Conservation (phyloP, 345 rosid genomes). For the Sonneratia caseolaris region DNA sequence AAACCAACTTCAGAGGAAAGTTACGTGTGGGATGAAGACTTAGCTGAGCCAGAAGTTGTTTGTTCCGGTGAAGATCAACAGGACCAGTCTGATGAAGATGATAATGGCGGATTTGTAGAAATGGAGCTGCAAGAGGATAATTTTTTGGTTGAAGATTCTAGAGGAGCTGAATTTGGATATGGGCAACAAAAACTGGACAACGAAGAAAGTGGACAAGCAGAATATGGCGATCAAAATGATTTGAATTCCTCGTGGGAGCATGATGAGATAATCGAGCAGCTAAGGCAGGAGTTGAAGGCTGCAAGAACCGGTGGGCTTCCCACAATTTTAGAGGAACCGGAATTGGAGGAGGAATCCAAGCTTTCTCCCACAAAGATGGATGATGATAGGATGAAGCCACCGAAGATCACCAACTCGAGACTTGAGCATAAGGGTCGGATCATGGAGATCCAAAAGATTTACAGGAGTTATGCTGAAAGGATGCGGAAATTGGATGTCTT, state of each 20-base stretch:
- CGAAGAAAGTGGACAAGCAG: not conserved
- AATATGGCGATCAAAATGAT: conserved; percentile 12
- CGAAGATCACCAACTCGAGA: conserved; percentile 44
- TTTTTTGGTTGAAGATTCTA: conserved; percentile 5
- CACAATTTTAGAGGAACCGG: conserved; percentile 70
- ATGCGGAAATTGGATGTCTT: conserved; percentile 71
- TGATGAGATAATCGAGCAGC: conserved; percentile 47
- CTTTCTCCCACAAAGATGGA: conserved; percentile 10
- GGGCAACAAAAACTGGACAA: conserved; percentile 11
- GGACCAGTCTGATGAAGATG: conserved; percentile 27
- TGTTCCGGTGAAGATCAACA: not conserved
- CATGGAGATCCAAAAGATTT: conserved; percentile 47
- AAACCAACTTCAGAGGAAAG: not conserved
- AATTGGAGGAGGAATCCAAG: conserved; percentile 12
- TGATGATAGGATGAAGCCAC: conserved; percentile 32
- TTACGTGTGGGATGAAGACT: not conserved
- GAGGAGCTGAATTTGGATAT: conserved; percentile 5
- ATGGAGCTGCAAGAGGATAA: conserved; percentile 21
- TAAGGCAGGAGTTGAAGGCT: conserved; percentile 46
- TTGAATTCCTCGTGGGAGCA: conserved; percentile 34
- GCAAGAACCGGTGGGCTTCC: conserved; percentile 77
- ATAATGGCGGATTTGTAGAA: conserved; percentile 43
- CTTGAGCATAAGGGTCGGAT: conserved; percentile 36
- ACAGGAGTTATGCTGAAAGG: conserved; percentile 50
- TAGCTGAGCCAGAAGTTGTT: not conserved